Base-by-base conservation (phyloP, 768 basidiomycete genomes). In the Termitomyces sp. region DNA sequence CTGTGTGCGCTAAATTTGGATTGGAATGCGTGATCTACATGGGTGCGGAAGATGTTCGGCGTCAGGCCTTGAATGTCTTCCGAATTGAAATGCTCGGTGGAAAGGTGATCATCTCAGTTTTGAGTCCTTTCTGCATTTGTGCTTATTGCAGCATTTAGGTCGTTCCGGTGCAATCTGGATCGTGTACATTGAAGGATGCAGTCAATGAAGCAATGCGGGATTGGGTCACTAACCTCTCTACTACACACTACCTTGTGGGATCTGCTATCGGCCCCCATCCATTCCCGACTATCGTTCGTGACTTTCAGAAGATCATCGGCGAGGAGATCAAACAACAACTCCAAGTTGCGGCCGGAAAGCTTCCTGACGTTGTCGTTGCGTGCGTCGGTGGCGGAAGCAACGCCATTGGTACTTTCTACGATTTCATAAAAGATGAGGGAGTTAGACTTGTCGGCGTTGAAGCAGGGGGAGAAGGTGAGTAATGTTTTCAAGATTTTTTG, bases 351-450 rank as follows among this genome's bases (percentile, higher is more conserved):
- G 79, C 78, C 46, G 90, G 91, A 22, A 97, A 95, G 71, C 83
- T 98, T 4, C 97, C 96, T 8, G 94, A 98, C 63, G 91, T 84
- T 4, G 84, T 99, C 44, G 89, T 98, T 5, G 97, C 97, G 26
- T 99, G 97, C 70, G 97, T 98, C 43, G 97, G 97, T 27, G 97
- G 97, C 48, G 97, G 97, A 12, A 92, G 88, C 69, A 98, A 99
- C 69, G 94, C 97, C 16, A 99, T 99, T 62, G 97, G 95, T 29
- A 88, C 95, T 12, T 99, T 99, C 82, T 92, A 92, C 71, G 92
- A 98, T 64, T 99, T 98, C 73, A 95, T 98, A 69, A 76, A 79
- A 8, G 93, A 98, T 68, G 87, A 91, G 71, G 77, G 70, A 46
- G 95, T 98, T 24, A 81, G 88, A 37, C 75, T 99, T 32, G 74